phyloP scores from a whole-genome alignment of 1,284 basidiomycete genomes.

The Malassezia globosa region DNA sequence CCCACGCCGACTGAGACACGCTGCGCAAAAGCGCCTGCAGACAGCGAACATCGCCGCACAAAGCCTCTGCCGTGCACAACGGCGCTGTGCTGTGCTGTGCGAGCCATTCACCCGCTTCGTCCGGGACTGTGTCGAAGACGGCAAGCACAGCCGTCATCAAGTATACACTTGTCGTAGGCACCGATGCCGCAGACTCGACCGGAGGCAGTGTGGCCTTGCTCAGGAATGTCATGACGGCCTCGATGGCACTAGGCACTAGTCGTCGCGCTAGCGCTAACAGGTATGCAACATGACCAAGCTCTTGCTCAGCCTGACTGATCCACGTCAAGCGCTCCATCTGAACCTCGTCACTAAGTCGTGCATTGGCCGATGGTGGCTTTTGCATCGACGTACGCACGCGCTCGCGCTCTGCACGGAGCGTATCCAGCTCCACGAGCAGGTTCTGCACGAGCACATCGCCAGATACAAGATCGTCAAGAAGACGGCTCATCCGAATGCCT shows the following conservation, averaged over 20 bases:
- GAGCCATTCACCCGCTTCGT: slow-evolving; percentile 37
- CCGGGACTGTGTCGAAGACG: slow-evolving; percentile 57
- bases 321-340: slow-evolving; percentile 36
- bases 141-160: slow-evolving; percentile 60
- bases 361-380: not conserved
- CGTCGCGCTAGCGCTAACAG: slow-evolving; percentile 35
- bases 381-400: slow-evolving; percentile 25
- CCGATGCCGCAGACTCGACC: slow-evolving; percentile 11
- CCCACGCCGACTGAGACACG: slow-evolving; percentile 51
- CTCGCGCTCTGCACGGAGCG: slow-evolving; percentile 24
- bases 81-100: slow-evolving; percentile 5
- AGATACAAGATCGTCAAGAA: slow-evolving; percentile 27
- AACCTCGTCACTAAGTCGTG: slow-evolving; percentile 35
- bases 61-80: slow-evolving; percentile 6
- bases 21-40: slow-evolving; percentile 22
- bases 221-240: slow-evolving; percentile 20
- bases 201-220: slow-evolving; percentile 12
- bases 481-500: slow-evolving; percentile 33
- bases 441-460: slow-evolving; percentile 3
- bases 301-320: slow-evolving; percentile 34
- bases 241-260: slow-evolving; percentile 24
- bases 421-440: slow-evolving; percentile 23
- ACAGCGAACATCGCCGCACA: slow-evolving; percentile 21
- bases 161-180: slow-evolving; percentile 55
- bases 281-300: slow-evolving; percentile 37